Evolutionary conservation across 208 protist genomes (phyloP).

Genomic region (Novymonas esmeraldas): DNA sequence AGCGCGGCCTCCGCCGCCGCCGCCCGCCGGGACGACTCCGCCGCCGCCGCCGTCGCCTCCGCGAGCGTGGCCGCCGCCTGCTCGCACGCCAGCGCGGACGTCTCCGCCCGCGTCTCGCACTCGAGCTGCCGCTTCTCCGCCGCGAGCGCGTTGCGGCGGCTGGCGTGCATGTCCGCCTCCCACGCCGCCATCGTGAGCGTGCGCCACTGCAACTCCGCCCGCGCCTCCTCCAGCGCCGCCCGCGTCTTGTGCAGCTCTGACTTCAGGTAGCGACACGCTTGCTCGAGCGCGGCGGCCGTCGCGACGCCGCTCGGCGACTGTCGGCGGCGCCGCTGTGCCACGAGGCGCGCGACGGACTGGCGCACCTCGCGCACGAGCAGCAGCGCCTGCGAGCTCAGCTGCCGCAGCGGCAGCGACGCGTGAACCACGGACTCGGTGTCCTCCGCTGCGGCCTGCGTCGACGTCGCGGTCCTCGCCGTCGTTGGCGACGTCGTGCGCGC

Average conservation of each 20-base stretch:
- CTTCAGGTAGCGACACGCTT: slow-evolving; percentile 54
- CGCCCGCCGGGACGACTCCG: slow-evolving; percentile 5
- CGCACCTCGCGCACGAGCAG: slow-evolving; percentile 1
- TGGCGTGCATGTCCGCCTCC: slow-evolving; percentile 25
- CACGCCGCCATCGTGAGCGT: slow-evolving; percentile 29
- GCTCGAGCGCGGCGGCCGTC: slow-evolving; percentile 27
- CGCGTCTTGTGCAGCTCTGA: slow-evolving; percentile 8
- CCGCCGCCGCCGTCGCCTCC: slow-evolving; percentile 5
- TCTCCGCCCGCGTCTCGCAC: slow-evolving; percentile 22
- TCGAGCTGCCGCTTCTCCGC: slow-evolving; percentile 34
- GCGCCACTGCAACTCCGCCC: slow-evolving; percentile 47
- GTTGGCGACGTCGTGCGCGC: slow-evolving; percentile 5
- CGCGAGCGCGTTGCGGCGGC: slow-evolving; percentile 31
- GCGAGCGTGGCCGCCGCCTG: slow-evolving; percentile 31
- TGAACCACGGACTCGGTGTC: not conserved
- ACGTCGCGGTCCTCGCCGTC: too few species aligned
- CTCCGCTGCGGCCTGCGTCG: not conserved
- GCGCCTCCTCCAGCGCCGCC: slow-evolving; percentile 23
- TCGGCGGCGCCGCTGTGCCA: not conserved
- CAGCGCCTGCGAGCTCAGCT: slow-evolving; percentile 1
- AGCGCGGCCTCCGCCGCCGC: slow-evolving; percentile 9
- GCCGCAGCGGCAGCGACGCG: not conserved
- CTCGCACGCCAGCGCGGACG: slow-evolving; percentile 16
- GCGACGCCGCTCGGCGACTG: not conserved
- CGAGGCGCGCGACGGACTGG: not conserved